Percentiles rank a stretch among this genome's conserved stretches.
phyloP scores from a whole-genome alignment of 768 basidiomycete species.

The Cystofilobasidium ferigula region DNA sequence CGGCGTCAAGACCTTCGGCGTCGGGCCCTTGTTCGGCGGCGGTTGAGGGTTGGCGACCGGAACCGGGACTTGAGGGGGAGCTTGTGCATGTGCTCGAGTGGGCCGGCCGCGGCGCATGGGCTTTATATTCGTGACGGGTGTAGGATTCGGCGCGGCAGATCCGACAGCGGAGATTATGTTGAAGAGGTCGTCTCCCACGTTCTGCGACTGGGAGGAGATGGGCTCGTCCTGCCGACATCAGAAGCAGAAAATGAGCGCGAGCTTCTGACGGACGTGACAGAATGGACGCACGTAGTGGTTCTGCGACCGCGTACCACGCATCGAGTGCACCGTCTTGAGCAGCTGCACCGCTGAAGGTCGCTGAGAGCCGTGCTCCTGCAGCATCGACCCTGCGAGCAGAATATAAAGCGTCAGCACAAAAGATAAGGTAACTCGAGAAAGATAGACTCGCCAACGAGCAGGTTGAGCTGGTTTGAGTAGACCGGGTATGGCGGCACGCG shows the following conservation, averaged over 20 bases:
- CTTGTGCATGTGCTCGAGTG: not conserved
- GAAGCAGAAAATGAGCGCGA: too few relatives aligned
- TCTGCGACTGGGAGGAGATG: not conserved
- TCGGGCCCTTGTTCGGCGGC: not conserved
- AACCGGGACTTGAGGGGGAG: not conserved
- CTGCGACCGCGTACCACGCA: conserved; percentile 75
- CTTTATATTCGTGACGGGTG: conserved; percentile 10
- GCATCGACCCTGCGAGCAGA: conserved; percentile 60
- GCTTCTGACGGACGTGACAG: not conserved
- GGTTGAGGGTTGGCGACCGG: not conserved
- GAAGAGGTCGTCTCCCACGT: conserved; percentile 2
- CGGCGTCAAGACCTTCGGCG: not conserved
- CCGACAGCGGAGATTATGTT: conserved; percentile 24
- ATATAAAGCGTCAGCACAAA: conserved; percentile 24
- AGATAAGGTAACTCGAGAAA: conserved; percentile 25
- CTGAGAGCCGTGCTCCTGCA: conserved; percentile 76
- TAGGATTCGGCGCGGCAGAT: conserved; percentile 1
- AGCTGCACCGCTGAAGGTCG: conserved; percentile 82
- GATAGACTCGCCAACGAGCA: conserved; percentile 55
- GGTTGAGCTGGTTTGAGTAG: conserved; percentile 71
- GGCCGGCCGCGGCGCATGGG: conserved; percentile 25
- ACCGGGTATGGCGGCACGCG: conserved; percentile 77
- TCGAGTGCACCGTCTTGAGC: conserved; percentile 65
- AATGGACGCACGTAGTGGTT: conserved; percentile 50
- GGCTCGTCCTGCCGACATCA: conserved; percentile 16